Evolutionary conservation across 202 grass and related monocot genomes (phyloP).

Genomic region (Alloteropsis angusta): DNA sequence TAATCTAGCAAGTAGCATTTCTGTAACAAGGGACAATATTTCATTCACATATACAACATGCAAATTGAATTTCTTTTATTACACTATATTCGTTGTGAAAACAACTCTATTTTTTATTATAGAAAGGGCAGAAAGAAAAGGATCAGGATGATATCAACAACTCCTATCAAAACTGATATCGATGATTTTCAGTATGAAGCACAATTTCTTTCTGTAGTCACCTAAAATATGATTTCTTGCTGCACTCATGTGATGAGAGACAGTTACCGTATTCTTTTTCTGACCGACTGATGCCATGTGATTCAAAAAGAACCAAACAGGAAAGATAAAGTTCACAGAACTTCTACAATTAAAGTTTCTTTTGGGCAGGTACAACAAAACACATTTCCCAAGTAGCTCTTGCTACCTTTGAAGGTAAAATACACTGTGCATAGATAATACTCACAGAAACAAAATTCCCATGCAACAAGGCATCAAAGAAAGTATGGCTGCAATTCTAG

Average conservation of each 20-base stretch:
- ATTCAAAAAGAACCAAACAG: neutral
- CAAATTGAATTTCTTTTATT: too few species aligned
- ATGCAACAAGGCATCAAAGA: neutral
- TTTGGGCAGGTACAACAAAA: neutral
- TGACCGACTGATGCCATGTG: neutral
- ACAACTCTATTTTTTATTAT: too few species aligned
- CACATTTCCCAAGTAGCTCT: neutral
- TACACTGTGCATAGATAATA: neutral
- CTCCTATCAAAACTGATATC: neutral
- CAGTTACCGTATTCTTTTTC: neutral
- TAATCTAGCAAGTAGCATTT: neutral
- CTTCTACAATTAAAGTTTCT: neutral
- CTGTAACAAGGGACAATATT: neutral
- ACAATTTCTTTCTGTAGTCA: neutral
- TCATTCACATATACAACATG: neutral
- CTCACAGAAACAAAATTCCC: neutral
- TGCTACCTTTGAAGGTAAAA: neutral
- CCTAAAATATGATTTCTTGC: neutral
- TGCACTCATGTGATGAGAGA: neutral
- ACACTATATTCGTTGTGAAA: too few species aligned
- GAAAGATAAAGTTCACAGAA: neutral
- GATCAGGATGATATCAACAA: neutral
- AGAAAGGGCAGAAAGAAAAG: too few species aligned
- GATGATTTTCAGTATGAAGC: neutral
- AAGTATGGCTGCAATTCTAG: neutral